Percentiles rank a stretch among this genome's conserved stretches.
phyloP scores from a whole-genome alignment of 805 yeast genomes.

The Kluyveromyces dobzhanskii region DNA sequence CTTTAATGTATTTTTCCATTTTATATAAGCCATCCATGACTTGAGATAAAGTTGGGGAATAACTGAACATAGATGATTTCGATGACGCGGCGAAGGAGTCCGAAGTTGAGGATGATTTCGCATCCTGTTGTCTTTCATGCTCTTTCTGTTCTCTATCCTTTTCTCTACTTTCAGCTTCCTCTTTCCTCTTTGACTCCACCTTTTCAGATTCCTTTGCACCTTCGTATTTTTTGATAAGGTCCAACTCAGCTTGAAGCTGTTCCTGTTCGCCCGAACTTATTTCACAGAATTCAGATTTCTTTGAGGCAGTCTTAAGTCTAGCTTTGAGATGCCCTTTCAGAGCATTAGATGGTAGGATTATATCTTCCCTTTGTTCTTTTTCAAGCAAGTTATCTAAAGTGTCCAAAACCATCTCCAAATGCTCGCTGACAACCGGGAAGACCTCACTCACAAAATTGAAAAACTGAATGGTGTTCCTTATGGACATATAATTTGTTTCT shows the following conservation, averaged over 20 bases:
- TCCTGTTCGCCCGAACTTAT: constrained; percentile 22
- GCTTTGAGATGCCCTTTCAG: constrained; percentile 58
- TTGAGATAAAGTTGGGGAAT: neutral
- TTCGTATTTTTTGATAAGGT: constrained; percentile 14
- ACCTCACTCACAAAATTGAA: constrained; percentile 54
- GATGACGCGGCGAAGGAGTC: neutral
- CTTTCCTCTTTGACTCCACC: constrained; percentile 19
- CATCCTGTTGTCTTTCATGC: neutral
- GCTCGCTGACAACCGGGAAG: constrained; percentile 63
- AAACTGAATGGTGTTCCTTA: constrained; percentile 72
- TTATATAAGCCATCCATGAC: neutral
- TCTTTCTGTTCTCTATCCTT: constrained; percentile 3
- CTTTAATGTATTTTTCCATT: neutral
- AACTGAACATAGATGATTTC: too few species aligned
- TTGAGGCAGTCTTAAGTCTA: constrained; percentile 41
- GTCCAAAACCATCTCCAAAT: constrained; percentile 44
- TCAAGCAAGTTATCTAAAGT: constrained; percentile 40
- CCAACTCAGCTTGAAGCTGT: constrained; percentile 11
- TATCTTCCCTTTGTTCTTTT: constrained; percentile 66
- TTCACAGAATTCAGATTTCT: constrained; percentile 48
- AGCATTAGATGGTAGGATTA: constrained; percentile 69
- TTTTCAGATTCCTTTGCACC: constrained; percentile 11
- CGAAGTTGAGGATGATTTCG: neutral
- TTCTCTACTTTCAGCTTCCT: constrained; percentile 15
- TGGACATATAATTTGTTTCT: constrained; percentile 57